A percentile compares a stretch with the other conserved stretches of the same genome.
phyloP scores from a whole-genome alignment of 129 eudicot species.

The Flaveria trinervia region DNA sequence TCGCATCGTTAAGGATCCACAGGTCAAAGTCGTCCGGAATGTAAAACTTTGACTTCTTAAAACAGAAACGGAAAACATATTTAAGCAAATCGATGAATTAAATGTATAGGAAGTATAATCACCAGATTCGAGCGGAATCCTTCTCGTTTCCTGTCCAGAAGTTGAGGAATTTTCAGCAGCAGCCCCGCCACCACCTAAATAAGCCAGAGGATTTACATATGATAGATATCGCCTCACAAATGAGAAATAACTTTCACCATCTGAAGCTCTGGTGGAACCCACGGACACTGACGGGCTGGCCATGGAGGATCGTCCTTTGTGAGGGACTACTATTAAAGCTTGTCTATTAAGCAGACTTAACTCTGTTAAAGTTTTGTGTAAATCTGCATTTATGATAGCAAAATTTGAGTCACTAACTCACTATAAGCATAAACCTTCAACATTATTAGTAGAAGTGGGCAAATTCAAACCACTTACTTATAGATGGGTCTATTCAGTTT shows the following conservation, averaged over 20 bases:
- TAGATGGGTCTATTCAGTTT: no score
- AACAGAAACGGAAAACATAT: background rate
- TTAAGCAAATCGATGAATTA: background rate
- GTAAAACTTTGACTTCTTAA: constrained; percentile 5
- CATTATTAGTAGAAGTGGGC: background rate
- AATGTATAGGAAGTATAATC: constrained; percentile 29
- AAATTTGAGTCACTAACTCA: constrained; percentile 11
- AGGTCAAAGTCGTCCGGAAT: background rate
- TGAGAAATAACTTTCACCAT: constrained; percentile 65
- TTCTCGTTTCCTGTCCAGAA: constrained; percentile 52
- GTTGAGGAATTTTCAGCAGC: constrained; percentile 45
- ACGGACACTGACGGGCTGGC: constrained; percentile 34
- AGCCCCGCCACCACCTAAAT: constrained; percentile 46
- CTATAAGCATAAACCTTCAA: background rate
- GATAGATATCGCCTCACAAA: constrained; percentile 55
- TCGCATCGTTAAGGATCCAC: background rate
- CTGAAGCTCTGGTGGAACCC: constrained; percentile 43
- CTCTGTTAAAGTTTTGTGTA: constrained; percentile 59
- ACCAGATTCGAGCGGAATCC: constrained; percentile 51
- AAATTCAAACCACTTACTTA: background rate
- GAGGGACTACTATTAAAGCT: constrained; percentile 66
- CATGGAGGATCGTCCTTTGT: constrained; percentile 37
- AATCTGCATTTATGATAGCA: constrained; percentile 47
- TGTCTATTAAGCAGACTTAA: constrained; percentile 66
- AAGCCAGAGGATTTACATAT: constrained; percentile 69